phyloP scores from a whole-genome alignment of 2,329 filamentous ascomycete genomes.

The Nakataea oryzae region DNA sequence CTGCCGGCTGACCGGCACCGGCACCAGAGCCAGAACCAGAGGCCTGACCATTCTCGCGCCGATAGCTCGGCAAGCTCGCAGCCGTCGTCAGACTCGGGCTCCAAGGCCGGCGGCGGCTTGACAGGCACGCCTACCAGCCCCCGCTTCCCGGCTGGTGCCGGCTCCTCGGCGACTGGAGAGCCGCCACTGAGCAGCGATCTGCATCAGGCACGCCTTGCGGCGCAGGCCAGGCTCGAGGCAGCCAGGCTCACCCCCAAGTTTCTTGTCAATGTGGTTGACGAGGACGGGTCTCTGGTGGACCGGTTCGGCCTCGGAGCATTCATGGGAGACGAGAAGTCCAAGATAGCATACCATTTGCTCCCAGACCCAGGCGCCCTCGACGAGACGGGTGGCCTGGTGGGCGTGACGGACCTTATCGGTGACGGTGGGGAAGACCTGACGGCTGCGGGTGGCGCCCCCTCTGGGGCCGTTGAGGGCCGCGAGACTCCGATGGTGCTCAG shows the following conservation, averaged over 20 bases:
- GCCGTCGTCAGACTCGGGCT: neutral
- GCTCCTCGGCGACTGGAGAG: neutral
- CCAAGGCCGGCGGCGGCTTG: neutral
- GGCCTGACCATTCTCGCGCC: constrained; percentile 3
- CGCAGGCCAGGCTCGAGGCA: constrained; percentile 54
- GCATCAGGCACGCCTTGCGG: constrained; percentile 44
- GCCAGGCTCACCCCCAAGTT: constrained; percentile 44
- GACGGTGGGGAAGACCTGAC: constrained; percentile 33
- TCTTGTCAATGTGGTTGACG: constrained; percentile 45
- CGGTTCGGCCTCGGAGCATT: constrained; percentile 48
- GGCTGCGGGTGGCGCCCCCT: neutral
- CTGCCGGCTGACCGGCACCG: constrained; percentile 36
- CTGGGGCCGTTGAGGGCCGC: constrained; percentile 11
- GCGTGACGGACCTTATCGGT: constrained; percentile 37
- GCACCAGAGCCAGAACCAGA: neutral
- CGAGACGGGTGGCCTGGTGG: constrained; percentile 44
- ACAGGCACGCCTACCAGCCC: constrained; percentile 9
- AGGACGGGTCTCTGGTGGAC: constrained; percentile 38
- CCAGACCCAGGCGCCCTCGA: constrained; percentile 47
- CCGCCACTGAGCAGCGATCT: constrained; percentile 24
- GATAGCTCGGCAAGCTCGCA: constrained; percentile 2
- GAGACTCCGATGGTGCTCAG: neutral
- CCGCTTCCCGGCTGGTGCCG: constrained; percentile 1
- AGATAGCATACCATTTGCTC: constrained; percentile 48
- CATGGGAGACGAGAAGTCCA: constrained; percentile 47